Evolutionary conservation across 2,329 filamentous ascomycete species (phyloP).

Genomic region (Hysterium pulicare): DNA sequence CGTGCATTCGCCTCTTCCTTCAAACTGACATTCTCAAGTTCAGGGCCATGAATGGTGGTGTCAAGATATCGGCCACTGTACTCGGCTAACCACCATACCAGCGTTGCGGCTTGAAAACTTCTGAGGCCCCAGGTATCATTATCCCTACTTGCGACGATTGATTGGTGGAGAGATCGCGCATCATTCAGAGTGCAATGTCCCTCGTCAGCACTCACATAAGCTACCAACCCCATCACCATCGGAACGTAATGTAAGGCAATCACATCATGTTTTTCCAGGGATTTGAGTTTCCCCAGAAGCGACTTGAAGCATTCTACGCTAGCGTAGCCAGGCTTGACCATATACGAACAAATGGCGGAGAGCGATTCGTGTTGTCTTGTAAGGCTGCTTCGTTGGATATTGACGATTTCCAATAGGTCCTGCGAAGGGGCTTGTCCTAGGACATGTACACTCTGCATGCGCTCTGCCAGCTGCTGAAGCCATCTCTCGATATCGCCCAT

Average conservation of each 20-base stretch:
- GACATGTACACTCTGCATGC: conserved; percentile 69
- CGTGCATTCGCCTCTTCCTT: conserved; percentile 65
- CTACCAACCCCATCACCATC: conserved; percentile 71
- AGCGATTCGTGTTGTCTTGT: conserved; percentile 87
- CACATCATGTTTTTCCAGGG: conserved; percentile 72
- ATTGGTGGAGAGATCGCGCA: conserved; percentile 66
- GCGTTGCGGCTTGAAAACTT: conserved; percentile 74
- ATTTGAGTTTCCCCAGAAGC: conserved; percentile 66
- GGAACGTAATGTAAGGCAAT: conserved; percentile 78
- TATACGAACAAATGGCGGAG: conserved; percentile 72
- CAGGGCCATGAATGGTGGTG: conserved; percentile 55
- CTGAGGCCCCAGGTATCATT: conserved; percentile 68
- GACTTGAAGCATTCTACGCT: conserved; percentile 68
- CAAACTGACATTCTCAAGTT: conserved; percentile 56
- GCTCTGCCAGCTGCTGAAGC: conserved; percentile 73
- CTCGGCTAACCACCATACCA: conserved; percentile 85
- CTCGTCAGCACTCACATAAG: conserved; percentile 74
- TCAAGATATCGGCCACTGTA: conserved; percentile 89
- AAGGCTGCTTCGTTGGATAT: conserved; percentile 76
- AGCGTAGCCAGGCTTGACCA: conserved; percentile 73
- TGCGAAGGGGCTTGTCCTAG: conserved; percentile 63
- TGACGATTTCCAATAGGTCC: conserved; percentile 72
- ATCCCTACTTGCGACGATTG: conserved; percentile 65
- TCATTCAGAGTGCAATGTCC: conserved; percentile 63
- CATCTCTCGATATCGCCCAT: conserved; percentile 76